Evolutionary conservation across 257 asterid genomes (phyloP).

Genomic region (Galeopsis tetrahit): DNA sequence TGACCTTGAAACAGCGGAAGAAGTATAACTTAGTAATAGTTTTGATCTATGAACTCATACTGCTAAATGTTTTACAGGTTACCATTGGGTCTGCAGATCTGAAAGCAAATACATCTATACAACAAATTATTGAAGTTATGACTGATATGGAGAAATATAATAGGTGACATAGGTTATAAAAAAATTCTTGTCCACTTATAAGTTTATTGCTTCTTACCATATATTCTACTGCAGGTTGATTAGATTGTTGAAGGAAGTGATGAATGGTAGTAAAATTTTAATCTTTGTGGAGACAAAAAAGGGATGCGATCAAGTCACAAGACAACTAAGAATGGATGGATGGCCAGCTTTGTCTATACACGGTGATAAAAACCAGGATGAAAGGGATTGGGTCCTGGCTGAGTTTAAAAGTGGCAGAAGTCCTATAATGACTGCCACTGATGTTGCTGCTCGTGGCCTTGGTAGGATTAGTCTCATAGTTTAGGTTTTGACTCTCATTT

Average conservation of each 20-base stretch:
- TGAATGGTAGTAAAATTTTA: slow-evolving; percentile 85
- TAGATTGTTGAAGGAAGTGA: slow-evolving; percentile 71
- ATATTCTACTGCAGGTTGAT: slow-evolving; percentile 60
- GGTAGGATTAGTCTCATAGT: slow-evolving; percentile 82
- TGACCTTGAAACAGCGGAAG: slow-evolving; percentile 23
- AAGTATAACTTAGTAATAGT: neutral
- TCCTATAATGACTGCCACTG: slow-evolving; percentile 95
- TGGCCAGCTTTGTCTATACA: slow-evolving; percentile 97
- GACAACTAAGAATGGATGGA: slow-evolving; percentile 90
- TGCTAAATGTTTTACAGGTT: slow-evolving; percentile 52
- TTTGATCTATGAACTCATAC: neutral
- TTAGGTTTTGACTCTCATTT: slow-evolving; percentile 55
- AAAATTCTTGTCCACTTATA: neutral
- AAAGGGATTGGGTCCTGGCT: slow-evolving; percentile 92
- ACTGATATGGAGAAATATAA: slow-evolving; percentile 85
- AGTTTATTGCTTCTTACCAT: slow-evolving; percentile 35
- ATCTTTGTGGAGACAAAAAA: slow-evolving; percentile 92
- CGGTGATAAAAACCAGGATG: slow-evolving; percentile 92
- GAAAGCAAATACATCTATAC: slow-evolving; percentile 87
- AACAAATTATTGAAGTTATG: slow-evolving; percentile 76
- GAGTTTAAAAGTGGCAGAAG: slow-evolving; percentile 88
- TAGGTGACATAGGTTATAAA: slow-evolving; percentile 52
- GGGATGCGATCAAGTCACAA: slow-evolving; percentile 90
- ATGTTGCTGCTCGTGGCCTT: slow-evolving; percentile 99
- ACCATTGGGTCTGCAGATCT: slow-evolving; percentile 74